Evolutionary conservation across 2,329 filamentous ascomycete species (phyloP).

Genomic region (Tolypocladium nubicola): DNA sequence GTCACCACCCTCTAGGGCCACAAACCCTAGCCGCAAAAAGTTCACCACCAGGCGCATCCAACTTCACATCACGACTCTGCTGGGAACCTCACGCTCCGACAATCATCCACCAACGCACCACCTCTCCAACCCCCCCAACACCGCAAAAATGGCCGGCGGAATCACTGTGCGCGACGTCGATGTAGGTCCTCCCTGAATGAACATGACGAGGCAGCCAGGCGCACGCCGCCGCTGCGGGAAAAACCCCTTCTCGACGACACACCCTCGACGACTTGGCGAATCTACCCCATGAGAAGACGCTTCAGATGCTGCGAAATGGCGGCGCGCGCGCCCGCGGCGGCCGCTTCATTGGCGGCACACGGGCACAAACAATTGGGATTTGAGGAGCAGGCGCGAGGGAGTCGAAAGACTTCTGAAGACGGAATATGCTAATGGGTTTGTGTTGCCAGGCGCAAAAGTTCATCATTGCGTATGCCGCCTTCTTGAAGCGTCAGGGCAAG

Average conservation of each 20-base stretch:
- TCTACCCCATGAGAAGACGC: slow-evolving; percentile 6
- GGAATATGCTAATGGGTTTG: slow-evolving; percentile 59
- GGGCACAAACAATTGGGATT: slow-evolving; percentile 12
- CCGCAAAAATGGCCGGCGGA: slow-evolving; percentile 69
- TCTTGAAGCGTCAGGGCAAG: slow-evolving; percentile 92
- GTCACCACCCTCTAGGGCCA: slow-evolving; percentile 18
- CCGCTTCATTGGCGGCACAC: neutral
- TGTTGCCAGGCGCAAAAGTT: slow-evolving; percentile 70
- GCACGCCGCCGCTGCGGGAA: neutral
- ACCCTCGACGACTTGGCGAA: slow-evolving; percentile 11
- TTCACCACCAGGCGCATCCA: slow-evolving; percentile 11
- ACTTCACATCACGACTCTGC: slow-evolving; percentile 7
- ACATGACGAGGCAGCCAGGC: slow-evolving; percentile 5
- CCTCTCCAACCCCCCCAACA: slow-evolving; percentile 23
- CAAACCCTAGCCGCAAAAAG: slow-evolving; percentile 21
- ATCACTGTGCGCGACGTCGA: slow-evolving; percentile 78
- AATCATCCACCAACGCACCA: slow-evolving; percentile 20
- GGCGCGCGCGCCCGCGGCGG: neutral
- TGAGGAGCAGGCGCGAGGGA: slow-evolving; percentile 60
- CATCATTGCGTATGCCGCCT: slow-evolving; percentile 75
- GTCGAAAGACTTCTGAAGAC: slow-evolving; percentile 64
- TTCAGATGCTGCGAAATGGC: neutral
- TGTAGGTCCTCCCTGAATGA: slow-evolving; percentile 44
- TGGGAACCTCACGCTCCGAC: slow-evolving; percentile 16
- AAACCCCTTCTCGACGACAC: neutral